Evolutionary conservation across 257 asterid species (phyloP).

Genomic region (Leptodermis oblonga): DNA sequence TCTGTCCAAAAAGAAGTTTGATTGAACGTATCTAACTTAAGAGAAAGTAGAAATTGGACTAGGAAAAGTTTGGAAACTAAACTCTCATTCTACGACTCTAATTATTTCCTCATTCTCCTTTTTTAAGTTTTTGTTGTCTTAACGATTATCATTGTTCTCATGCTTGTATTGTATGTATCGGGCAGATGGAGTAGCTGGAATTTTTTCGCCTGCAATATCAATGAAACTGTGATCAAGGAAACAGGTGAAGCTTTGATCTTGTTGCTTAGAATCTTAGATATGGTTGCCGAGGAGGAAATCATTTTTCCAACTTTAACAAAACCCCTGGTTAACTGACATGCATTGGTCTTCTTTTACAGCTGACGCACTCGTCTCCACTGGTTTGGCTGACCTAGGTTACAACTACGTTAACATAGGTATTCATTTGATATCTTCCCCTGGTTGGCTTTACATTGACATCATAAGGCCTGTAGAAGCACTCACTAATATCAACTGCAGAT

Average conservation of each 20-base stretch:
- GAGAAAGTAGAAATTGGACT: no score
- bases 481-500: conserved; percentile 46
- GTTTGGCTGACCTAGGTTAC: conserved; percentile 83
- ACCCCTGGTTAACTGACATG: conserved; percentile 5
- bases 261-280: conserved; percentile 4
- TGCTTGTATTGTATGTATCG: conserved; percentile 9
- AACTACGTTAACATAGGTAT: conserved; percentile 77
- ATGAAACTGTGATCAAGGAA: conserved; percentile 78
- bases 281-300: conserved; percentile 9
- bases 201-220: conserved; percentile 82
- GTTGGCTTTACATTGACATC: conserved; percentile 5
- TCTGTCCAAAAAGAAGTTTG: no score
- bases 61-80: no score
- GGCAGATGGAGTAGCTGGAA: conserved; percentile 97
- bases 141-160: not conserved
- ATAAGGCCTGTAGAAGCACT: conserved; percentile 16
- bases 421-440: conserved; percentile 7
- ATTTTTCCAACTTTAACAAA: not conserved
- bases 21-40: no score
- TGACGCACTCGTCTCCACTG: conserved; percentile 82
- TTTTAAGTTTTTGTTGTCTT: not conserved
- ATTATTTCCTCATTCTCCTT: not conserved
- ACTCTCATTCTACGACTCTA: no score
- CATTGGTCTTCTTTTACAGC: conserved; percentile 43
- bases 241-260: conserved; percentile 52